A percentile compares a stretch with the other conserved stretches of the same genome.
These are phyloP conservation scores for Talaromyces amestolkiae DNA, from an alignment of 2,329 filamentous ascomycete genomes.

Conservation along the genomic window DNA sequence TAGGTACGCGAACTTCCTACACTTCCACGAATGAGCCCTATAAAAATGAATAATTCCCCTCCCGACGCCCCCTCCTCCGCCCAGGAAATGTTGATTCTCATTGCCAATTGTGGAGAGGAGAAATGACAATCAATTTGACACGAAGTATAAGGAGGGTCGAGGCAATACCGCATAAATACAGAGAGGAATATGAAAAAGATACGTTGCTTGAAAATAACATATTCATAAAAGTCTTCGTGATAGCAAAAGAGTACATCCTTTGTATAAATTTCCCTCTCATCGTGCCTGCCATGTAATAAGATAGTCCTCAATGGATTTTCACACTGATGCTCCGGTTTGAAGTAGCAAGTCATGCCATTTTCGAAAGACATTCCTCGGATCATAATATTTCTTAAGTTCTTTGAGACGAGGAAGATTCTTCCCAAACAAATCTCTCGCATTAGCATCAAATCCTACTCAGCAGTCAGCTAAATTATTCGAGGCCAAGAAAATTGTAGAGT, in stretches of 20 bases:
- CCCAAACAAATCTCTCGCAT: slow-evolving; percentile 49
- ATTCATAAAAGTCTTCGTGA: neutral
- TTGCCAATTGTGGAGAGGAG: no score
- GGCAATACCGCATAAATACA: neutral
- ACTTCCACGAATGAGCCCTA: neutral
- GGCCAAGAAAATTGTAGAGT: slow-evolving; percentile 32
- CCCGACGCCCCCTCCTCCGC: no score
- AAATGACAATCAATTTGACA: neutral
- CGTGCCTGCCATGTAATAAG: neutral
- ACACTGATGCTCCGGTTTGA: neutral
- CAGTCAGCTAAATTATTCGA: slow-evolving; percentile 40
- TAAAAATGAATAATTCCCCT: neutral
- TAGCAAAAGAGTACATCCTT: neutral
- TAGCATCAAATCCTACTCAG: slow-evolving; percentile 60
- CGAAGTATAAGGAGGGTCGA: neutral
- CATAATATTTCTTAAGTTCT: slow-evolving; percentile 52
- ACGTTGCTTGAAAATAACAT: neutral
- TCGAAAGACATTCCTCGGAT: slow-evolving; percentile 55
- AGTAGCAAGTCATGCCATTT: slow-evolving; percentile 53
- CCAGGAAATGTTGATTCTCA: no score
- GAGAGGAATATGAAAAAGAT: neutral
- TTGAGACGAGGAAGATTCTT: slow-evolving; percentile 50
- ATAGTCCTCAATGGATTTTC: neutral
- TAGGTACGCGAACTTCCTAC: neutral
- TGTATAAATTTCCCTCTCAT: neutral